Base-by-base conservation (phyloP, 768 basidiomycete genomes). In the Terana coerulea region DNA sequence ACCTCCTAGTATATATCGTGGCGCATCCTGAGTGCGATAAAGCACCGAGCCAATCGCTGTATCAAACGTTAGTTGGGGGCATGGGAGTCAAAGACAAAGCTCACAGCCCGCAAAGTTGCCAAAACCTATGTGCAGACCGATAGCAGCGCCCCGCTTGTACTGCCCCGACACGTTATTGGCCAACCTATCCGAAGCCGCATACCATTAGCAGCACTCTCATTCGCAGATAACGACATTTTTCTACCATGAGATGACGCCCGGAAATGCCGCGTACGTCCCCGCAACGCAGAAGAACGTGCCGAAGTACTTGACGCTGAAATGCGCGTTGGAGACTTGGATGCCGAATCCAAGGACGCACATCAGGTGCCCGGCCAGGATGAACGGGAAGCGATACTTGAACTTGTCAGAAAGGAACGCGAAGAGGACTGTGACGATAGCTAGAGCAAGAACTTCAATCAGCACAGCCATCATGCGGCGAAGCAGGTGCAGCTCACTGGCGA, bases 271-370 rank as follows among this genome's bases (percentile, higher is more conserved):
- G 54, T 83, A 87, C 34, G 73, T 72, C n/a, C 87, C 87, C 0
- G 72, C 70, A 5, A 87, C 83, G 22, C 76, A 74, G 48, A 88
- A 76, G 71, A 83, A 89, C 0, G 80, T 85, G 1, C 84, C 86
- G 55, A 86, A 83, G 62, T 88, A 88, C 65, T 88, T 86, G 22
- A 70, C 79, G 0, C 81, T 79, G 37, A 61, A 59, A 0, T 76
- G 56, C 0, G 66, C 77, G 10, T 73, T 61, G 0, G 81, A 79
- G 42, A 87, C 80, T 58, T 85, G 82, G 65, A 87, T 84, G 0
- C 72, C 49, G 59, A 81, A 87, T 0, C 86, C 84, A 24, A 83
- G 69, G 28, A 83, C 61, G 43, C 72, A 74, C 64, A 81, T 70
- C 1, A 68, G 14, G 2, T 78, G 74, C 0, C 77, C 78, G 0